These are phyloP conservation scores for Boletus rubroflammeus DNA, from an alignment of 768 basidiomycete species.

Conservation along the genomic window DNA sequence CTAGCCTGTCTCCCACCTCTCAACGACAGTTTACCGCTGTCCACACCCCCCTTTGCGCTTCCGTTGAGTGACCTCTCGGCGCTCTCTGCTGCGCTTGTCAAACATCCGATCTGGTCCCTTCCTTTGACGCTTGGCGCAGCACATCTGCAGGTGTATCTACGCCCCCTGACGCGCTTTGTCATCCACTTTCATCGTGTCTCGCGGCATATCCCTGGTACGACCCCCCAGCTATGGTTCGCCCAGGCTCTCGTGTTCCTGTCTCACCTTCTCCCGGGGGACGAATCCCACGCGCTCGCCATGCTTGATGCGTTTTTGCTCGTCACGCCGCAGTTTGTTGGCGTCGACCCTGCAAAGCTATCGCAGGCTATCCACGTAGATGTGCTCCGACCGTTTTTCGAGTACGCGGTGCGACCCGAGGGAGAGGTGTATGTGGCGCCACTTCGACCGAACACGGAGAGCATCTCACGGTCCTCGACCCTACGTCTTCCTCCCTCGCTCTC, in stretches of 20 bases:
- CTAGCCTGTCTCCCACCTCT: conserved; percentile 53
- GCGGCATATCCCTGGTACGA: conserved; percentile 49
- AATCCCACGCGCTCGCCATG: conserved; percentile 48
- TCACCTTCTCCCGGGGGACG: conserved; percentile 70
- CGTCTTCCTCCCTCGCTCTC: conserved; percentile 28
- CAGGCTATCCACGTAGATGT: conserved; percentile 27
- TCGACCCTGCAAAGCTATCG: conserved; percentile 21
- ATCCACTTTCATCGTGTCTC: conserved; percentile 56
- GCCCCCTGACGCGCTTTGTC: conserved; percentile 56
- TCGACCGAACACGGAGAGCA: conserved; percentile 48
- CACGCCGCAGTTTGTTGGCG: conserved; percentile 15
- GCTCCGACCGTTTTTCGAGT: conserved; percentile 53
- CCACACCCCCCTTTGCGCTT: conserved; percentile 56
- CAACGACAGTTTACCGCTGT: conserved; percentile 33
- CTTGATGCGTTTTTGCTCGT: conserved; percentile 25
- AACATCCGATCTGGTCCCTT: conserved; percentile 50
- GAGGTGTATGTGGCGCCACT: conserved; percentile 50
- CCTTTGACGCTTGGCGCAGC: conserved; percentile 1
- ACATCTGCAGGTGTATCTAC: conserved; percentile 21
- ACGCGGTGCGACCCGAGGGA: conserved; percentile 40
- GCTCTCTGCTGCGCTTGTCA: conserved; percentile 46
- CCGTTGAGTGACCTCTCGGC: conserved; percentile 57
- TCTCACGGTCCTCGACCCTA: conserved; percentile 55
- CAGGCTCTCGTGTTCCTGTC: conserved; percentile 57
- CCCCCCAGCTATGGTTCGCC: conserved; percentile 60